Conservation (phyloP, 768 basidiomycete species). For the Gymnopilus junonius region DNA sequence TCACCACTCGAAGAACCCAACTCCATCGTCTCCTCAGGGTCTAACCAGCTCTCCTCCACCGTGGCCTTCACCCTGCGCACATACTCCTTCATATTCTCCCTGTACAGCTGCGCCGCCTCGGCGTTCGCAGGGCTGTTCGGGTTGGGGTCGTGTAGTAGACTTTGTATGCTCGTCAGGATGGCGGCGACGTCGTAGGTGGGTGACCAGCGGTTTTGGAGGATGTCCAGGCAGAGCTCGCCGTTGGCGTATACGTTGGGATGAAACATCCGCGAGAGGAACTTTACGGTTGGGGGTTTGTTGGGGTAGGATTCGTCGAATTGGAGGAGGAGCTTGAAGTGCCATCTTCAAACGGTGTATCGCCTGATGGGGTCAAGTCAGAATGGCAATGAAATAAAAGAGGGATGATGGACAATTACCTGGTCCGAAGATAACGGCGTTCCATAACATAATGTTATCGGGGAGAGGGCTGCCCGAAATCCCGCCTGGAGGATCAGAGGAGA, state of each 20-base stretch:
- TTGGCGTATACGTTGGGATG: constrained; percentile 99
- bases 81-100: constrained; percentile 99
- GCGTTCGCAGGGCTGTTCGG: constrained; percentile 98
- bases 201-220: constrained; percentile 98
- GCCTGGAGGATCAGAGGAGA: constrained; percentile 92
- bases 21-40: constrained; percentile 66
- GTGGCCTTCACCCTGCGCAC: constrained; percentile 90
- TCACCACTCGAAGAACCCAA: constrained; percentile 11
- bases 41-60: constrained; percentile 95
- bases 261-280: constrained; percentile 98
- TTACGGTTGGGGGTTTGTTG: constrained; percentile 97
- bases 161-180: constrained; percentile 96
- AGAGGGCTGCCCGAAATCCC: constrained; percentile 98
- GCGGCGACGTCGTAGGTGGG: constrained; percentile 99
- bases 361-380: constrained; percentile 44
- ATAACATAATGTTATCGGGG: constrained; percentile 98
- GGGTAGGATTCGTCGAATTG: constrained; percentile 98
- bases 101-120: constrained; percentile 94
- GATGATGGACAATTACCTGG: constrained; percentile 67
- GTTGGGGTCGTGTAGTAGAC: constrained; percentile 95
- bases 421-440: constrained; percentile 99
- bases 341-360: constrained; percentile 98
- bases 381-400: background rate
- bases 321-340: constrained; percentile 97
- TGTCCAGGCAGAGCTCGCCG: constrained; percentile 97